Conservation (phyloP, 257 asterid species). For the Oldenlandia corymbosa region DNA sequence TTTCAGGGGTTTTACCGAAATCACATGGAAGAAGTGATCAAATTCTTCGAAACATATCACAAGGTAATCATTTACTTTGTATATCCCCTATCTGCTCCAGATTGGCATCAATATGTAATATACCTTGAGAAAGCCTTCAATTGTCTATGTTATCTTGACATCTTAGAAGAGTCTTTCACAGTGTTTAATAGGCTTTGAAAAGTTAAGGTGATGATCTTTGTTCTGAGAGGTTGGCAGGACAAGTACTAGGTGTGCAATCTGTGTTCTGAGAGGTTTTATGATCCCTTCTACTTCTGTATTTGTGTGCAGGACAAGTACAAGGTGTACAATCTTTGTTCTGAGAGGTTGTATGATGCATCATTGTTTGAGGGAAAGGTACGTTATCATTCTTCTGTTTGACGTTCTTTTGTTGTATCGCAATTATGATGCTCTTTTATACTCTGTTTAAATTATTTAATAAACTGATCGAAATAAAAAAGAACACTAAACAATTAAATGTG, state of each 20-base stretch:
- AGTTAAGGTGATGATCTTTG: background rate
- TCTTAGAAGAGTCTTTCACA: background rate
- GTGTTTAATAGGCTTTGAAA: background rate
- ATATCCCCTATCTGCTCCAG: background rate
- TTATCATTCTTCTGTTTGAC: constrained; percentile 12
- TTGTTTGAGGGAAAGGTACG: constrained; percentile 94
- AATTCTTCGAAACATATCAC: constrained; percentile 90
- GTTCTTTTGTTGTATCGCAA: background rate
- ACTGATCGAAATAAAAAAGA: too few species aligned
- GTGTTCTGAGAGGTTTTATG: too few species aligned
- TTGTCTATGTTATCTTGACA: background rate
- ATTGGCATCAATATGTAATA: too few species aligned
- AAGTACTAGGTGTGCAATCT: too few species aligned
- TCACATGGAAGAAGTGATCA: constrained; percentile 99
- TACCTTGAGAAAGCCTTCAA: background rate
- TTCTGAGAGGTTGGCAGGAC: too few species aligned
- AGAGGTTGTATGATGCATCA: constrained; percentile 93
- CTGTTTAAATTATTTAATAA: background rate
- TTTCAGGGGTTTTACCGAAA: constrained; percentile 89
- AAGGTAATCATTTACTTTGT: constrained; percentile 48
- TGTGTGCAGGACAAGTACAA: constrained; percentile 84
- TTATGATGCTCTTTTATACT: background rate
- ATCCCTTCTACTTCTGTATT: constrained; percentile 19
- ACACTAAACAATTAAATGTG: too few species aligned
- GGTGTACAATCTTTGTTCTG: constrained; percentile 98